A percentile compares a stretch with the other conserved stretches of the same genome.
Conservation (phyloP, 2,329 filamentous ascomycete genomes). For the Exophiala phaeomuriformis region DNA sequence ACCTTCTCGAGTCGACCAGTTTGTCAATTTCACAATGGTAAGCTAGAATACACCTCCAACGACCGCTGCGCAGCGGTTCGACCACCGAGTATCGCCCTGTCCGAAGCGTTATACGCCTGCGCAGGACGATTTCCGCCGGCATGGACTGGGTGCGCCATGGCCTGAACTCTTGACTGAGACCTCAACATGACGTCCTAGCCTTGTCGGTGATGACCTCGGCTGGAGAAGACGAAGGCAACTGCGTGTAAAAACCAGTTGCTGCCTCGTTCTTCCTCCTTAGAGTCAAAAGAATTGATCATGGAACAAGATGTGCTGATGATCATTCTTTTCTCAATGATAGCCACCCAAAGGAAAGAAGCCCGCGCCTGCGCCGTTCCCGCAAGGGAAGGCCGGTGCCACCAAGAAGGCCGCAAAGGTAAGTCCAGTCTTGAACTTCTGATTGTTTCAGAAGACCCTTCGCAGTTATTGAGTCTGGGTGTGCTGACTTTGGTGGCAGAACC, state of each 20-base stretch:
- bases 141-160: constrained; percentile 3
- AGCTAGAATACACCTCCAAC: constrained; percentile 12
- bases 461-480: no score
- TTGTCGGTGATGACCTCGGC: constrained; percentile 19
- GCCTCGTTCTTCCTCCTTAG: constrained; percentile 56
- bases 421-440: neutral
- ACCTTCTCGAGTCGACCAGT: neutral
- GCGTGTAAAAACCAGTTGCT: constrained; percentile 4
- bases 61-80: neutral
- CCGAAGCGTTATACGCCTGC: constrained; percentile 3
- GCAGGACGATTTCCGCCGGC: constrained; percentile 10
- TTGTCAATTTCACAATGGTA: constrained; percentile 18
- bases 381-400: constrained; percentile 73
- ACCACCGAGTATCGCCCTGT: neutral
- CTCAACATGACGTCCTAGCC: constrained; percentile 4
- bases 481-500: constrained; percentile 62
- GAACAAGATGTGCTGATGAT: constrained; percentile 76
- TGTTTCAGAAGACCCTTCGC: no score
- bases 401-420: constrained; percentile 95
- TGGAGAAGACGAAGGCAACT: constrained; percentile 9
- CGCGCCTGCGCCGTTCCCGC: constrained; percentile 92
- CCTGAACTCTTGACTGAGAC: constrained; percentile 21
- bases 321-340: constrained; percentile 99
- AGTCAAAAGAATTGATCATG: constrained; percentile 67
- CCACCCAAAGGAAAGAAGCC: constrained; percentile 99